phyloP scores from a whole-genome alignment of 1,284 basidiomycete species.

The Papiliotrema flavescens region DNA sequence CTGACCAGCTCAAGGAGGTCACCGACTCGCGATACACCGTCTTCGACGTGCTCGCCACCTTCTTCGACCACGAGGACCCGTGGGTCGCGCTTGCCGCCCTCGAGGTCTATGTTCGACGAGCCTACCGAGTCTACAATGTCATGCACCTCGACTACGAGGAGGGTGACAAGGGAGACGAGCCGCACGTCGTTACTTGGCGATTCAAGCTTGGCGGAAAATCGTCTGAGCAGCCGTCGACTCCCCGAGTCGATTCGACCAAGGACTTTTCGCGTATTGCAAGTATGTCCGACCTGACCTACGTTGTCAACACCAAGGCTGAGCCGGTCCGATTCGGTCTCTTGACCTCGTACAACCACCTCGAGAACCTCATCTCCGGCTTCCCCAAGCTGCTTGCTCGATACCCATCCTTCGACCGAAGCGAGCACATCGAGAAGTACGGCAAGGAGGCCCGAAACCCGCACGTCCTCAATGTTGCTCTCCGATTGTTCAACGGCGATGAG shows the following conservation, averaged over 20 bases:
- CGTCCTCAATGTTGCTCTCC: slow-evolving; percentile 88
- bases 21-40: slow-evolving; percentile 96
- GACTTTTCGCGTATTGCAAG: slow-evolving; percentile 66
- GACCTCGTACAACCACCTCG: slow-evolving; percentile 77
- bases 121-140: slow-evolving; percentile 91
- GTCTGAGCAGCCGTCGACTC: slow-evolving; percentile 77
- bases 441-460: slow-evolving; percentile 71
- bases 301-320: slow-evolving; percentile 77
- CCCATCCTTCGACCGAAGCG: slow-evolving; percentile 61
- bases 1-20: slow-evolving; percentile 85
- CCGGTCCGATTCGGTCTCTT: slow-evolving; percentile 84
- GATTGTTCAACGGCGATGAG: slow-evolving; percentile 72
- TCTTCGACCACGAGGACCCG: slow-evolving; percentile 84
- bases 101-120: slow-evolving; percentile 87
- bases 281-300: slow-evolving; percentile 87
- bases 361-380: slow-evolving; percentile 69
- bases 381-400: slow-evolving; percentile 60
- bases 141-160: slow-evolving; percentile 91
- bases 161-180: slow-evolving; percentile 76
- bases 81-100: slow-evolving; percentile 87
- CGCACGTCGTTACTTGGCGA: slow-evolving; percentile 80
- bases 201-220: slow-evolving; percentile 83
- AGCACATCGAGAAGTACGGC: slow-evolving; percentile 72
- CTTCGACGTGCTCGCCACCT: slow-evolving; percentile 92
- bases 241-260: slow-evolving; percentile 58